Evolutionary conservation across 257 asterid species (phyloP), one percentile per base, ranked within the genome.

Genomic region (Lycium ferocissimum): DNA sequence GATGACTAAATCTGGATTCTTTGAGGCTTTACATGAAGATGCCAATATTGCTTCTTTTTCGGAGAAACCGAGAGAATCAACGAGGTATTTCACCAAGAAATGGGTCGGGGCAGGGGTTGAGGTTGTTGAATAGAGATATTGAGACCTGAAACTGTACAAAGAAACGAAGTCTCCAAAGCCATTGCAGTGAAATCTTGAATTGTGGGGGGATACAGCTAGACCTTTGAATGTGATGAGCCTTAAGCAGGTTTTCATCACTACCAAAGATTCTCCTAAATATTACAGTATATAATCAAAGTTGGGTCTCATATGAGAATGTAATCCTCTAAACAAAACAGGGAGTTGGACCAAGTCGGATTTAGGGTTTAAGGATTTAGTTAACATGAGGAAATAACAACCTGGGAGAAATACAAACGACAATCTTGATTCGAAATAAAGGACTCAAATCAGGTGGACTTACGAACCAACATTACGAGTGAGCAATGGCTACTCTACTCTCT

Each of bases 61-160:
- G 57, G 86, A 86, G 40, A 86, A 83, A 11, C 86, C 88, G 0
- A 86, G 79, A 8, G 87, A 84, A 45, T 86, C 66, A 18, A 80
- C 78, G 0, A 84, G 80, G 10, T 79, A 84, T 0, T 80, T 62
- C 6, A 20, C 85, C 72, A 86, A 22, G 47, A 66, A 63, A 75
- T 15, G 75, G 73, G 51, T 49, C 12, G 69, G 51, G 51, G 0
- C 14, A 26, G 65, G n/a, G 7, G 72, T 35, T 70, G n/a, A n/a
- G n/a, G n/a, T n/a, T n/a, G n/a, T n/a, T n/a, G 51, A 69, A 13
- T 37, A 69, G 15, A 70, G 53, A 70, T 1, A 70, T 15, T 8
- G 78, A 70, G 78, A 70, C n/a, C 78, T 38, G 14, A 38, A 69
- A 18, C 49, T 2, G 22, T 17, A 33, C 4, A 69, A 69, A n/a